Conservation (phyloP, 164 flowering plant genomes). For the Vitis amurensis region DNA sequence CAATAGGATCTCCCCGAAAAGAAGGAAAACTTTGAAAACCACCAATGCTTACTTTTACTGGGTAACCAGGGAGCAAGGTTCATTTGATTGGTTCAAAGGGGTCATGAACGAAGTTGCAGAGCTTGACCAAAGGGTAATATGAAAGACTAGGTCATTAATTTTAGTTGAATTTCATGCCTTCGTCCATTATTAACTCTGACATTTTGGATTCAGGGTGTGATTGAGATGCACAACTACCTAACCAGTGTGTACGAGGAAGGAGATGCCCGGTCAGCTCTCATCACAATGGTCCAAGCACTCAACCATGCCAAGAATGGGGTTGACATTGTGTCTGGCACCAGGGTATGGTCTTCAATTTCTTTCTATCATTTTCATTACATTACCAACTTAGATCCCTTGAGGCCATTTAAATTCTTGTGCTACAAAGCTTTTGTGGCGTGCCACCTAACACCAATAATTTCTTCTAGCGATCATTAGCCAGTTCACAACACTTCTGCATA, state of each 20-base stretch:
- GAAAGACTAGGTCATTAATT: not conserved
- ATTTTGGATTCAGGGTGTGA: slow-evolving; percentile 60
- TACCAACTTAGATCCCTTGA: no score
- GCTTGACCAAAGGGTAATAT: slow-evolving; percentile 78
- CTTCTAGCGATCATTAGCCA: no score
- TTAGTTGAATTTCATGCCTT: not conserved
- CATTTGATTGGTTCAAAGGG: slow-evolving; percentile 99
- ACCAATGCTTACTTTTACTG: slow-evolving; percentile 98
- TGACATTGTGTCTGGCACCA: slow-evolving; percentile 92
- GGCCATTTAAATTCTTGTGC: no score
- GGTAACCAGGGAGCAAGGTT: slow-evolving; percentile 99
- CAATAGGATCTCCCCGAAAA: slow-evolving; percentile 45
- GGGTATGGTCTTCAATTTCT: slow-evolving; percentile 40
- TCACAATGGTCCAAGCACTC: slow-evolving; percentile 97
- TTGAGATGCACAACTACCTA: slow-evolving; percentile 98
- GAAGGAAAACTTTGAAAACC: slow-evolving; percentile 67
- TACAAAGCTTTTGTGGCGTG: no score
- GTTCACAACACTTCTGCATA: no score
- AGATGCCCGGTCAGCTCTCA: slow-evolving; percentile 98
- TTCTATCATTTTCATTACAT: not conserved
- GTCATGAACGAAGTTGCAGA: slow-evolving; percentile 98
- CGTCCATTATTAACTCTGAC: slow-evolving; percentile 5
- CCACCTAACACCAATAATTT: no score
- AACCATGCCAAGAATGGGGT: slow-evolving; percentile 98
- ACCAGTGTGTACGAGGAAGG: slow-evolving; percentile 99